A percentile compares a stretch with the other conserved stretches of the same genome.
phyloP scores from a whole-genome alignment of 2,329 filamentous ascomycete species.

The Aspergillus flavus region DNA sequence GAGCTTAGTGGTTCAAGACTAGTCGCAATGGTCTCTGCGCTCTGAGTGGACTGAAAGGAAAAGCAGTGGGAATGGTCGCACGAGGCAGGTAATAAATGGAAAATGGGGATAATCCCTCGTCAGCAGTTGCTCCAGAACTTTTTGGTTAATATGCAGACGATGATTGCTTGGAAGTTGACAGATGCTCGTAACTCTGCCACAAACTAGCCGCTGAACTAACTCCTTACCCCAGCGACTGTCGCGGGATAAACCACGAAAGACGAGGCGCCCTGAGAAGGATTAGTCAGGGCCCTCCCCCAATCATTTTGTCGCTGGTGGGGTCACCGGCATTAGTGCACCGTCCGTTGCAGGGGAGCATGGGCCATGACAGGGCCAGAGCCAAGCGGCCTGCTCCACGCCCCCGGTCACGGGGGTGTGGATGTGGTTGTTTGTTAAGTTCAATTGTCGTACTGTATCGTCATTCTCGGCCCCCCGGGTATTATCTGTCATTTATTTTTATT shows the following conservation, averaged over 20 bases:
- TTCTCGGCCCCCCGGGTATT: conserved; percentile 5
- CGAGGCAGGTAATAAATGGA: neutral
- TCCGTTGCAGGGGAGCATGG: conserved; percentile 19
- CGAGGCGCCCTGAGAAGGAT: conserved; percentile 11
- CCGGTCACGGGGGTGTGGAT: conserved; percentile 18
- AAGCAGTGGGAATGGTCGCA: conserved; percentile 5
- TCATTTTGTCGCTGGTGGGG: conserved; percentile 6
- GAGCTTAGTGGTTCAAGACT: neutral
- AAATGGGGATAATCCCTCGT: conserved; percentile 5
- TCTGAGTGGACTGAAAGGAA: neutral
- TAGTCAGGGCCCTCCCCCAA: conserved; percentile 1
- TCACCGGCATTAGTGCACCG: conserved; percentile 6
- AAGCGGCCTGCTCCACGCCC: conserved; percentile 12
- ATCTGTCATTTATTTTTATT: neutral
- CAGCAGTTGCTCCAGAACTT: conserved; percentile 5
- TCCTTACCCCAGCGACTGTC: conserved; percentile 22
- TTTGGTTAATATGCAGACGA: conserved; percentile 6
- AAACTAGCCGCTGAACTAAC: conserved; percentile 7
- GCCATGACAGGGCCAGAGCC: conserved; percentile 26
- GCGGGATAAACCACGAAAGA: conserved; percentile 26
- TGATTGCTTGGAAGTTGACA: conserved; percentile 8
- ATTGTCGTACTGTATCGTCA: conserved; percentile 12
- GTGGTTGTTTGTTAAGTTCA: conserved; percentile 1
- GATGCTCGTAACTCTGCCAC: conserved; percentile 7
- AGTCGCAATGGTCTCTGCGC: neutral